Evolutionary conservation across 1,284 basidiomycete species (phyloP).

Genomic region (Amylostereum chailletii): DNA sequence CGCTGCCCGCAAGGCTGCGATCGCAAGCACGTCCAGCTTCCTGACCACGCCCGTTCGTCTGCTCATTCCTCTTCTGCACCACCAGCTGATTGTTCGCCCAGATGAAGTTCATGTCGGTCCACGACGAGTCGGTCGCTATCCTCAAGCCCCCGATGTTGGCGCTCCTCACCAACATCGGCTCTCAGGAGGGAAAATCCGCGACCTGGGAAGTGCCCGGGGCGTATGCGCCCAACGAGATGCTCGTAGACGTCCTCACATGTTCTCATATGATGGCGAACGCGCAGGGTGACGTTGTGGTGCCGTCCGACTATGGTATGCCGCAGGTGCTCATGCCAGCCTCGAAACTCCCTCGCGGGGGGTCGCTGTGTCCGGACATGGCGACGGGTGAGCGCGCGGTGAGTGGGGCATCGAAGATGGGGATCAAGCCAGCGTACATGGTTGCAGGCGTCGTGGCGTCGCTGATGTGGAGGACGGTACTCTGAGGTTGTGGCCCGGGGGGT

Average conservation of each 20-base stretch:
- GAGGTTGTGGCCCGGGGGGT: too few species aligned
- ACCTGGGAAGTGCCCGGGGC: slow-evolving; percentile 38
- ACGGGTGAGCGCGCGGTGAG: background rate
- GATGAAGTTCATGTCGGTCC: slow-evolving; percentile 37
- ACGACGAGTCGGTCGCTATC: slow-evolving; percentile 42
- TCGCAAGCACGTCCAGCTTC: slow-evolving; percentile 36
- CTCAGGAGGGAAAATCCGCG: slow-evolving; percentile 18
- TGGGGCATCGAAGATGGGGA: background rate
- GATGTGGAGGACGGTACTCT: too few species aligned
- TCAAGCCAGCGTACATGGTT: background rate
- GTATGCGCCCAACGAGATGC: slow-evolving; percentile 36
- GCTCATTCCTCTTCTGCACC: background rate
- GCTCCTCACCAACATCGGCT: slow-evolving; percentile 59
- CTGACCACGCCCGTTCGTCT: slow-evolving; percentile 39
- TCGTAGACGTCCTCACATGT: slow-evolving; percentile 60
- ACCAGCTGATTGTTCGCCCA: slow-evolving; percentile 16
- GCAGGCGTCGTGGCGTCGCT: too few species aligned
- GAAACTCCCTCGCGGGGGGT: slow-evolving; percentile 4
- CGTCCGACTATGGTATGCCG: slow-evolving; percentile 29
- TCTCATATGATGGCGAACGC: slow-evolving; percentile 32
- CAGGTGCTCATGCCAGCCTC: slow-evolving; percentile 24
- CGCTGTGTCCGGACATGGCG: slow-evolving; percentile 7
- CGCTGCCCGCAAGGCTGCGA: slow-evolving; percentile 49
- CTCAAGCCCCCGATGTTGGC: slow-evolving; percentile 61
- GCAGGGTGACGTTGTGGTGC: slow-evolving; percentile 32